These are phyloP conservation scores for Peziza echinospora DNA, from an alignment of 495 filamentous ascomycete species.

Conservation along the genomic window DNA sequence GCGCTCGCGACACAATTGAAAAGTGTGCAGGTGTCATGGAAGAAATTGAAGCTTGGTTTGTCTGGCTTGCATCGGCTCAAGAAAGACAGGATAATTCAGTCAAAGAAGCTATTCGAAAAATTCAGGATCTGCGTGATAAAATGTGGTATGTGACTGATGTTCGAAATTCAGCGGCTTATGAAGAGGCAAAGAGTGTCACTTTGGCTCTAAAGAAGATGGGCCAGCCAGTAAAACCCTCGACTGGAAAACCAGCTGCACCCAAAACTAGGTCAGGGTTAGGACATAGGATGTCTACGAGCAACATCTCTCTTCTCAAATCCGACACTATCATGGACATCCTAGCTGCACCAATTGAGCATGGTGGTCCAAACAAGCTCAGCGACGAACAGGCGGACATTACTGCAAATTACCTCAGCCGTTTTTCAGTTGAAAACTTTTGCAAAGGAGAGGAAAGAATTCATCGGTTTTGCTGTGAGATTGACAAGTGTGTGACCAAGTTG, in stretches of 20 bases:
- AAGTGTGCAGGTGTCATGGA: constrained; percentile 43
- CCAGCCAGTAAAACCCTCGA: constrained; percentile 33
- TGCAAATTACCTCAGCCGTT: constrained; percentile 59
- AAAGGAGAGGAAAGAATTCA: constrained; percentile 90
- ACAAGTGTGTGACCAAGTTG: constrained; percentile 65
- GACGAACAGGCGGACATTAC: constrained; percentile 87
- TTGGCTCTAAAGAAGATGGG: constrained; percentile 84
- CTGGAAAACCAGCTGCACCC: constrained; percentile 22
- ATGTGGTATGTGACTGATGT: constrained; percentile 99
- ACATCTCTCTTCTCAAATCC: constrained; percentile 62
- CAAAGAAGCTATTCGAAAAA: constrained; percentile 42
- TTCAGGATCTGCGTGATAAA: constrained; percentile 61
- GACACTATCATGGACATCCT: constrained; percentile 73
- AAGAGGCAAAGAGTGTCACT: constrained; percentile 70
- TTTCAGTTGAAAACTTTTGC: constrained; percentile 80
- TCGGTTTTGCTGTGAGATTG: constrained; percentile 77
- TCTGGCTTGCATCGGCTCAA: constrained; percentile 52
- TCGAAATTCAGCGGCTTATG: constrained; percentile 71
- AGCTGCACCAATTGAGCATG: constrained; percentile 61
- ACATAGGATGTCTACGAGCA: constrained; percentile 35
- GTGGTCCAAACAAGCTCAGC: constrained; percentile 82
- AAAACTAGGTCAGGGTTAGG: constrained; percentile 25
- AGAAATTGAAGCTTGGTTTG: constrained; percentile 53
- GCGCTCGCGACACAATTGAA: constrained; percentile 44
- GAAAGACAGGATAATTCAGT: constrained; percentile 43